phyloP scores from a whole-genome alignment of 2,329 filamentous ascomycete genomes.

The Pestalotiopsis sp. region DNA sequence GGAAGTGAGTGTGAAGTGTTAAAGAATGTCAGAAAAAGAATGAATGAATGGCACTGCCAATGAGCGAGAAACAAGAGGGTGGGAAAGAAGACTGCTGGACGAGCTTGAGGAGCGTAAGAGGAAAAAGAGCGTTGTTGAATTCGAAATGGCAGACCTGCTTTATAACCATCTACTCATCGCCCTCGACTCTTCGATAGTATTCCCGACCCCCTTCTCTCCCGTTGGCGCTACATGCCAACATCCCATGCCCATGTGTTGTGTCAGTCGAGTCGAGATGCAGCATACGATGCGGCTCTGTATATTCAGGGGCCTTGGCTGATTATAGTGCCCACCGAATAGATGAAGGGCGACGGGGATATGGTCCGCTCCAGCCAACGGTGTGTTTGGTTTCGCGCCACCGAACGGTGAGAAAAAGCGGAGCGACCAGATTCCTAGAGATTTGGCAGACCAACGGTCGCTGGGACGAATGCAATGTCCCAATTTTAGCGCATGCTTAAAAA shows the following conservation, averaged over 20 bases:
- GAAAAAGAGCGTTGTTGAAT: neutral
- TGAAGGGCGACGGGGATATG: conserved; percentile 4
- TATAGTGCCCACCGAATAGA: conserved; percentile 7
- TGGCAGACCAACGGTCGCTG: neutral
- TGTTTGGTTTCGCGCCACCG: conserved; percentile 10
- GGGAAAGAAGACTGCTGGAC: conserved; percentile 4
- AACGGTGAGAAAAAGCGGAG: conserved; percentile 6
- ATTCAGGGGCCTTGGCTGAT: neutral
- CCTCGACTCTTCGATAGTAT: neutral
- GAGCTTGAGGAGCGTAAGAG: conserved; percentile 1
- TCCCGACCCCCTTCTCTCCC: neutral
- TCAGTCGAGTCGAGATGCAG: neutral
- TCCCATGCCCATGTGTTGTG: neutral
- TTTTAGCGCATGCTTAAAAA: neutral
- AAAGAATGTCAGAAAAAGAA: conserved; percentile 14
- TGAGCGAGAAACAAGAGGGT: conserved; percentile 10
- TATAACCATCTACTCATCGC: neutral
- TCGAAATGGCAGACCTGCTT: neutral
- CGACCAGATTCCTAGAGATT: conserved; percentile 2
- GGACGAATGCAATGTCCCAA: neutral
- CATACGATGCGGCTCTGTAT: neutral
- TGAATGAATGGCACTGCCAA: conserved; percentile 13
- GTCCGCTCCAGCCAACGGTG: neutral
- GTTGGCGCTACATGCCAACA: neutral
- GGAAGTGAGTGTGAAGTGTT: conserved; percentile 5